Evolutionary conservation across 2,329 filamentous ascomycete genomes (phyloP), one percentile per base, ranked within the genome.

Genomic region (Aspergillus sp.): DNA sequence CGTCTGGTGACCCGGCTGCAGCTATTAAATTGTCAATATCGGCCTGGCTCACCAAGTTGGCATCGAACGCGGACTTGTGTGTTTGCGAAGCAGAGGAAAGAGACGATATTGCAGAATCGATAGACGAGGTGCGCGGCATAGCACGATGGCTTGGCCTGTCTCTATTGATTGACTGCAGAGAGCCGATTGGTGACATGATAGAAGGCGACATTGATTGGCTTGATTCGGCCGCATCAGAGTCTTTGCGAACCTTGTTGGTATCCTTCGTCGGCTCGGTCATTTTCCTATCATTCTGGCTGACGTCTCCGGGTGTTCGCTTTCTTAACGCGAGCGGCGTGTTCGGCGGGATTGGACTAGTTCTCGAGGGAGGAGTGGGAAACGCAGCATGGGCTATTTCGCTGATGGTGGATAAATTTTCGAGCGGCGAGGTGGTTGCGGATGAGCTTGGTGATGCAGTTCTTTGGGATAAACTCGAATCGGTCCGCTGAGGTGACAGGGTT

Each of bases 81-180:
- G 82, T 80, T 56, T 85, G 80, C 54, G 85, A 83, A 9, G 79
- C 81, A 6, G 78, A 74, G 42, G 90, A 91, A 49, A 90, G 82
- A 9, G 86, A 85, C 2, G 93, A 96, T 47, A 96, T 89, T n/a
- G 90, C 89, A 11, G 93, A 97, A 73, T 98, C 93, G 68, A 96
- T 93, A 11, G 93, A 97, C 3, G 90, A 89, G 56, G 89, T 96
- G 67, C 93, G 86, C 56, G 88, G 85, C 66, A 80, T 76, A 49
- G 63, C 61, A 53, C 73, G 72, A 53, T 73, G 69, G n/a, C 64
- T 66, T 51, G 66, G 53, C 51, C 68, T 70, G 49, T 72, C 68
- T 49, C 65, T 68, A 47, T 66, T 59, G 56, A 64, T 69, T 50
- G 68, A 72, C 47, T 68, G 64, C 40, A 70, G 59, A 48, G 70